These are phyloP conservation scores for Cucumis hystrix DNA, from an alignment of 306 rosid genomes.

Conservation along the genomic window DNA sequence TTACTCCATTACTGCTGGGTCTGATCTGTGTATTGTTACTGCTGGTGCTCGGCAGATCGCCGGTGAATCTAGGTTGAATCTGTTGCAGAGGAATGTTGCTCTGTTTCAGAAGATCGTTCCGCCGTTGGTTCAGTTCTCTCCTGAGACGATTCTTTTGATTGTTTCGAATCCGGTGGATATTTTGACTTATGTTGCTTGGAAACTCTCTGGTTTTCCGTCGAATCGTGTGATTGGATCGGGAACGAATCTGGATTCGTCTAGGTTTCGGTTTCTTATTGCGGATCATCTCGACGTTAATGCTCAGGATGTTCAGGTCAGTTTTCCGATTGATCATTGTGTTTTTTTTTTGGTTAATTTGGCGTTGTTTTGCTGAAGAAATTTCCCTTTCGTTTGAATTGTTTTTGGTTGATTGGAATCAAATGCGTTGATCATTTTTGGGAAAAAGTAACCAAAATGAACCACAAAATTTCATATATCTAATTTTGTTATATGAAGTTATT, in stretches of 20 bases:
- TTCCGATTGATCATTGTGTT: background rate
- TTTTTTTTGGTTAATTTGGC: background rate
- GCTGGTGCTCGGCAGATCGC: slow-evolving; percentile 78
- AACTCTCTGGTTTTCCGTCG: slow-evolving; percentile 73
- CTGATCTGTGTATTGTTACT: slow-evolving; percentile 82
- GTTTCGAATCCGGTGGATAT: slow-evolving; percentile 86
- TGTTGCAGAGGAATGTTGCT: slow-evolving; percentile 60
- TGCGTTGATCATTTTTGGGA: background rate
- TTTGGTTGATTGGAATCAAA: background rate
- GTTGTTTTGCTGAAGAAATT: background rate
- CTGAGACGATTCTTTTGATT: slow-evolving; percentile 39
- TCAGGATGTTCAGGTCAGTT: slow-evolving; percentile 81
- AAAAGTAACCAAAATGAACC: too few species aligned
- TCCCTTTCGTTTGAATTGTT: background rate
- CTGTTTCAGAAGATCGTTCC: slow-evolving; percentile 59
- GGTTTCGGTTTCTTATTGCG: slow-evolving; percentile 79
- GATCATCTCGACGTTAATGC: slow-evolving; percentile 91
- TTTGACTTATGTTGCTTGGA: slow-evolving; percentile 75
- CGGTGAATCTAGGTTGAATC: slow-evolving; percentile 61
- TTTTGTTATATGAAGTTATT: too few species aligned
- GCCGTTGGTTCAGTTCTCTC: slow-evolving; percentile 46
- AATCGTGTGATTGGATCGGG: slow-evolving; percentile 92
- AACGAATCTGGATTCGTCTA: slow-evolving; percentile 83
- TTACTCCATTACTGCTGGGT: slow-evolving; percentile 46
- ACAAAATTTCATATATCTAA: too few species aligned